Evolutionary conservation across 192 early-diverging fungal species (phyloP), one percentile per base, ranked within the genome.

Genomic region (Coemansia aciculifera): DNA sequence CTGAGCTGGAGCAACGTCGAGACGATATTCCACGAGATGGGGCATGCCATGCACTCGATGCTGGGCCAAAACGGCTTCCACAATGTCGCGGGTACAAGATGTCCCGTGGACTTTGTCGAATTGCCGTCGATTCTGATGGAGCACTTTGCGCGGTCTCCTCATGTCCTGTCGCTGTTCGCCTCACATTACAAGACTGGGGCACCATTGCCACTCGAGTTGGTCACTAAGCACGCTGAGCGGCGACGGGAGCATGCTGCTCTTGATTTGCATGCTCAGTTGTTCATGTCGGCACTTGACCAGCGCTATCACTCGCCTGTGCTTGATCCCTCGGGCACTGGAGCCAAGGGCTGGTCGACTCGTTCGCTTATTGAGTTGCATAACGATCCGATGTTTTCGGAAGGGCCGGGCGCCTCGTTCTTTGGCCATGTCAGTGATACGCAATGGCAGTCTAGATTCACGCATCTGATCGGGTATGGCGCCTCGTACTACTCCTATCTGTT

Each of bases 1-100:
- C 72, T 99, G 67, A 87, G 81, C 34, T 87, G 91, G 84, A 74
- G 73, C 60, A 94, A 98, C 69, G 91, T 98, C 29, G 96, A 98
- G 73, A 99, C 98, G 0, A 75, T 98, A 3, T 99, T 97, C 81
- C 98, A 99, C 76, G 98, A 99, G 66, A 97, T 98, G 95, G 98
- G 98, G 3, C 98, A 99, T 69, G 98, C 94, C 3, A 93, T 98
- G 90, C 95, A 97, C 75, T 98, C 95, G 19, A 94, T 97, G 91
- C 85, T 99, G 5, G 96, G 92, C 36, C 87, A 90, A 21, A 96
- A 95, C n/a, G 90, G 93, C 40, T 98, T 91, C 79, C 97, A 99
- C 72, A 96, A 97, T 77, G 93, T 99, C 13, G 86, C 94, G 3
- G 97, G 97, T 38, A 99, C 97, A 10, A 86, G 97, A 29, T 96